Conservation (phyloP, 345 rosid species). For the Jatropha curcas region DNA sequence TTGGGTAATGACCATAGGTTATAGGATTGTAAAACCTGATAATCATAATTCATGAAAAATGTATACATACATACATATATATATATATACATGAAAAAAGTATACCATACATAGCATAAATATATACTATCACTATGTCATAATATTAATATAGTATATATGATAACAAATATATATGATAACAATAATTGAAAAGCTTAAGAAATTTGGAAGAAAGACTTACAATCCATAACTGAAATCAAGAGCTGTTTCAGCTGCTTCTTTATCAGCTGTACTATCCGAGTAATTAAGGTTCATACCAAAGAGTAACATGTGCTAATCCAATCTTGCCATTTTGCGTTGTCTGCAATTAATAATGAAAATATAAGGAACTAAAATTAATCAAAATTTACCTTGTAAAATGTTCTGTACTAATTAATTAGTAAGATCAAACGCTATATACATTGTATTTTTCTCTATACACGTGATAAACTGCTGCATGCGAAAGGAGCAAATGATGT, state of each 20-base stretch:
- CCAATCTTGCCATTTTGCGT: conserved; percentile 14
- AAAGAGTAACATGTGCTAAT: neutral
- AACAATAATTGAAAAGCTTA: no score
- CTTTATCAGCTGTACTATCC: neutral
- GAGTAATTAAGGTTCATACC: conserved; percentile 4
- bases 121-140: no score
- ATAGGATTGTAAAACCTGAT: conserved; percentile 40
- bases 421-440: no score
- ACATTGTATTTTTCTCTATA: conserved; percentile 16
- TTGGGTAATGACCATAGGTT: conserved; percentile 20
- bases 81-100: no score
- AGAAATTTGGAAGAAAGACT: neutral
- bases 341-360: neutral
- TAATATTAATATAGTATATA: no score
- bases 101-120: no score
- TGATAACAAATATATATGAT: no score
- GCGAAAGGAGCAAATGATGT: neutral
- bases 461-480: conserved; percentile 8
- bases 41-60: neutral
- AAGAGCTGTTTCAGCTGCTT: neutral
- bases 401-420: no score
- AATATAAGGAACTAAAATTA: no score
- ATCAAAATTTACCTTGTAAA: no score
- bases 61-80: no score
- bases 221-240: conserved; percentile 14